Percentiles rank a stretch among this genome's conserved stretches.
Conservation (phyloP, 1,139 yeast species). For the Kodamaea fungicola region DNA sequence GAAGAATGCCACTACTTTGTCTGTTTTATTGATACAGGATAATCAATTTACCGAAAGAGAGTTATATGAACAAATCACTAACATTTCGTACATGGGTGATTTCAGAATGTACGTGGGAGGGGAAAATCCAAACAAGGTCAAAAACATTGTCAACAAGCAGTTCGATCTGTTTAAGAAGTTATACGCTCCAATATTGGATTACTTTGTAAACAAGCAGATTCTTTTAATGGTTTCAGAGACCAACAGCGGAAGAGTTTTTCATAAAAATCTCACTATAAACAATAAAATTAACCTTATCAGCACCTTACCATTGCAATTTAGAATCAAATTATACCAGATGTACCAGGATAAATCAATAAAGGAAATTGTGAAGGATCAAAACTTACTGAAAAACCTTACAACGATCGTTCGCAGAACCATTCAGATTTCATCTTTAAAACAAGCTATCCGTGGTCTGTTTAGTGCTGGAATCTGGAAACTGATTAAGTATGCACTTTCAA, state of each 20-base stretch:
- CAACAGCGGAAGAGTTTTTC: slow-evolving; percentile 17
- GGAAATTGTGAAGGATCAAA: slow-evolving; percentile 37
- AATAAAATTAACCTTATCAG: slow-evolving; percentile 30
- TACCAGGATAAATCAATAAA: slow-evolving; percentile 33
- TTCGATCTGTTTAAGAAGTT: slow-evolving; percentile 61
- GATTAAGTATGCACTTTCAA: slow-evolving; percentile 74
- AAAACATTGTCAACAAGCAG: slow-evolving; percentile 81
- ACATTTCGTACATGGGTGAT: slow-evolving; percentile 86
- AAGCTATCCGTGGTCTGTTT: slow-evolving; percentile 76
- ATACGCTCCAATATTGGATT: slow-evolving; percentile 58
- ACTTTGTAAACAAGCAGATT: slow-evolving; percentile 20
- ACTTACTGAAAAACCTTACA: slow-evolving; percentile 37
- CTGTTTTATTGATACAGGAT: slow-evolving; percentile 47
- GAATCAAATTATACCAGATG: slow-evolving; percentile 39
- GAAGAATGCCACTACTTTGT: slow-evolving; percentile 73
- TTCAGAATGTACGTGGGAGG: slow-evolving; percentile 84
- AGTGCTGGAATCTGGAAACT: slow-evolving; percentile 84
- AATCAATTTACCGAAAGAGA: slow-evolving; percentile 55
- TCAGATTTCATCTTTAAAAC: slow-evolving; percentile 64
- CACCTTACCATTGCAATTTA: slow-evolving; percentile 52
- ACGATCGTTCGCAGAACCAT: slow-evolving; percentile 58
- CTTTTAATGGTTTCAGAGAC: slow-evolving; percentile 14
- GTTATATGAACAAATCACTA: slow-evolving; percentile 74
- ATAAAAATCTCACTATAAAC: slow-evolving; percentile 15
- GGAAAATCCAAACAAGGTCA: slow-evolving; percentile 86